Conservation (phyloP, 106 monocot species). For the Chionographis japonica region DNA sequence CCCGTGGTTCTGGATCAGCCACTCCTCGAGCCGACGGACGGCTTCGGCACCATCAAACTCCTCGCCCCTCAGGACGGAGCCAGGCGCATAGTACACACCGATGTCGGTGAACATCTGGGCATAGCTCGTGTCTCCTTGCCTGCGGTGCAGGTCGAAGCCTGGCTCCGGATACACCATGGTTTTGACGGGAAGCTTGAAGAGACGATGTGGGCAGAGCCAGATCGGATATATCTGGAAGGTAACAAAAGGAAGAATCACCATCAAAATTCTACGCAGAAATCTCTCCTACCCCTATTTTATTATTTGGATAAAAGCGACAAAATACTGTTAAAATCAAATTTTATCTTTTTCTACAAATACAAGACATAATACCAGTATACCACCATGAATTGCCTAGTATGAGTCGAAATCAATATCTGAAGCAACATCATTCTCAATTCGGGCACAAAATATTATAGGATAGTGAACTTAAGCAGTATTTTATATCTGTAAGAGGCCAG, state of each 20-base stretch:
- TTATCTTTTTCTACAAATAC: no score
- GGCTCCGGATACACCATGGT: conserved; percentile 5
- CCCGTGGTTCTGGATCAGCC: conserved; percentile 10
- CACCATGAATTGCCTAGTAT: no score
- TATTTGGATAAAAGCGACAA: no score
- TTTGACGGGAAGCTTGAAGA: conserved; percentile 3
- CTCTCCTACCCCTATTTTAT: no score
- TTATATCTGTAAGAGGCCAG: no score
- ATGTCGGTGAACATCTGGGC: conserved; percentile 11
- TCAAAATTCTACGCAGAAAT: neutral
- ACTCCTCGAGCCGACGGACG: conserved; percentile 4
- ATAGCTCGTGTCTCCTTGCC: conserved; percentile 8
- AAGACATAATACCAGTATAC: no score
- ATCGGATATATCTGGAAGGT: conserved; percentile 3
- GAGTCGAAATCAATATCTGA: no score
- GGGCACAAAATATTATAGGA: no score
- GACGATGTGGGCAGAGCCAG: conserved; percentile 6
- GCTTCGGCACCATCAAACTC: conserved; percentile 6
- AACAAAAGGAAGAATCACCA: neutral
- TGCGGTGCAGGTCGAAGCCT: conserved; percentile 1
- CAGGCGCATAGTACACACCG: conserved; percentile 6
- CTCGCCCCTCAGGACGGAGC: conserved; percentile 4
- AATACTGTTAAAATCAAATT: no score
- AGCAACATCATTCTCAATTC: no score
- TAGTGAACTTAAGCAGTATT: no score